A percentile compares a stretch with the other conserved stretches of the same genome.
Evolutionary conservation across 148 eudicot genomes (phyloP).

Genomic region (Cornus florida): DNA sequence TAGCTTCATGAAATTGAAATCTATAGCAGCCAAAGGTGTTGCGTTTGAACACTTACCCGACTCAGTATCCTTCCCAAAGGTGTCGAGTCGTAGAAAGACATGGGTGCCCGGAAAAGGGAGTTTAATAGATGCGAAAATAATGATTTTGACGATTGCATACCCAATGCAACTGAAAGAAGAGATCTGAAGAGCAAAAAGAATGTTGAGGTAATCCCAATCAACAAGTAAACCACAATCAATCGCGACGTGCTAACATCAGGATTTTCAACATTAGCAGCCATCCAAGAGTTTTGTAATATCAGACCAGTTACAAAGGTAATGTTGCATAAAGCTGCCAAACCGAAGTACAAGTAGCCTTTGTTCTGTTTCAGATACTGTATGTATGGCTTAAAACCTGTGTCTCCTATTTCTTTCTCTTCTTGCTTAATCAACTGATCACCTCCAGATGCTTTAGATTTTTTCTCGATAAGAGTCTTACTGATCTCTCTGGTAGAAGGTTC

Average conservation of each 20-base stretch:
- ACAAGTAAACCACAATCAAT: slow-evolving; percentile 68
- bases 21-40: neutral
- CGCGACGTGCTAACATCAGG: slow-evolving; percentile 52
- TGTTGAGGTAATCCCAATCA: slow-evolving; percentile 53
- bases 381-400: slow-evolving; percentile 78
- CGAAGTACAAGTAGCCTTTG: slow-evolving; percentile 58
- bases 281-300: slow-evolving; percentile 79
- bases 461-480: slow-evolving; percentile 26
- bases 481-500: slow-evolving; percentile 46
- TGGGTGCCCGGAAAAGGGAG: slow-evolving; percentile 86
- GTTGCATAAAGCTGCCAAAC: slow-evolving; percentile 48
- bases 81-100: slow-evolving; percentile 90
- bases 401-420: slow-evolving; percentile 85
- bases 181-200: slow-evolving; percentile 56
- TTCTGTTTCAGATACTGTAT: slow-evolving; percentile 64
- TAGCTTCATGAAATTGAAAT: slow-evolving; percentile 3
- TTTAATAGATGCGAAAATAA: slow-evolving; percentile 62
- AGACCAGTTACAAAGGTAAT: slow-evolving; percentile 51
- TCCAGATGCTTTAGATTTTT: slow-evolving; percentile 26
- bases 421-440: slow-evolving; percentile 73
- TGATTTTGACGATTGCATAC: slow-evolving; percentile 74
- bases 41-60: slow-evolving; percentile 44
- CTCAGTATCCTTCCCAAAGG: slow-evolving; percentile 92
- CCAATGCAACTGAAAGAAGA: slow-evolving; percentile 51
- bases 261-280: slow-evolving; percentile 86